Evolutionary conservation across 495 filamentous ascomycete species (phyloP).

Genomic region (Copromyces sp.): DNA sequence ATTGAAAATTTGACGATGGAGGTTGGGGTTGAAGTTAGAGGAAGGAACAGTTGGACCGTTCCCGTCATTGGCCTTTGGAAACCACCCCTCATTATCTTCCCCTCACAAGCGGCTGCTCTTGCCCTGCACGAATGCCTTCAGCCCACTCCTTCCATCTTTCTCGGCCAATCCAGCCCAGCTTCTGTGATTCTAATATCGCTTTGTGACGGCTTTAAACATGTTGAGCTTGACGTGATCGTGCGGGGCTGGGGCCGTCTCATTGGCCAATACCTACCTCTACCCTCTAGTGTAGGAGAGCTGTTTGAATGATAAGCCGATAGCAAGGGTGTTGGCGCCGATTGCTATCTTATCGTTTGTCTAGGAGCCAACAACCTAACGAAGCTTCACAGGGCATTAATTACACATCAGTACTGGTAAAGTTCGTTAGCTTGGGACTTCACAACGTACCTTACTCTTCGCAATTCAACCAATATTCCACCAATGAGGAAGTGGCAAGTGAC

Average conservation of each 20-base stretch:
- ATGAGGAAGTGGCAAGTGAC: neutral
- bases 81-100: neutral
- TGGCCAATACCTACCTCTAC: slow-evolving; percentile 9
- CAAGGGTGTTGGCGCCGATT: neutral
- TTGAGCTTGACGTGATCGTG: slow-evolving; percentile 1
- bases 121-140: neutral
- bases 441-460: too few species aligned
- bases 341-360: neutral
- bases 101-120: neutral
- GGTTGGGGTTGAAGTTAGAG: neutral
- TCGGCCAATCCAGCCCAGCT: neutral
- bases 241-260: slow-evolving; percentile 3
- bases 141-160: neutral
- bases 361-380: neutral
- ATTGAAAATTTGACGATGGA: neutral
- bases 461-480: neutral
- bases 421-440: too few species aligned
- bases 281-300: neutral
- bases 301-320: neutral
- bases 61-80: neutral
- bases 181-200: slow-evolving; percentile 7
- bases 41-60: neutral
- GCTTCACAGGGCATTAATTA: neutral
- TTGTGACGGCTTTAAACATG: slow-evolving; percentile 21
- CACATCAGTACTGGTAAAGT: too few species aligned